Base-by-base conservation (phyloP, 2,329 filamentous ascomycete species). In the Trichoderma endophyticum region DNA sequence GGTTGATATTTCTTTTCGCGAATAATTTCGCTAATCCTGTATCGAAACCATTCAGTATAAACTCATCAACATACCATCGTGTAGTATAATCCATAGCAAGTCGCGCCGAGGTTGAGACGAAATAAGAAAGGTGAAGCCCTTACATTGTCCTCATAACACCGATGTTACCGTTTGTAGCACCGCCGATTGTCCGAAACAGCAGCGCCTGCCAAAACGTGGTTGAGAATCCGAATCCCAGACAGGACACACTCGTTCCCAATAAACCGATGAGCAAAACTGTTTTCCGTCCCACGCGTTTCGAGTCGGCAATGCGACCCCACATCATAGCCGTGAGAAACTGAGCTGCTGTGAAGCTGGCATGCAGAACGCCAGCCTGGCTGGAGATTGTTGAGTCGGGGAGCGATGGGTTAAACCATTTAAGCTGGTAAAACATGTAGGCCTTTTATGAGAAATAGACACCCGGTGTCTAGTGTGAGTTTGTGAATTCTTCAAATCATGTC, bases 361-460 rank as follows among this genome's bases (percentile, higher is more conserved):
- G 90, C 28, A 97, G 84, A 3, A 97, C 83, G 51, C 94, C 94
- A 1, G 92, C 92, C 79, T 96, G 93, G 24, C 87, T 86, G 0
- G 94, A 89, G 75, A 97, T 94, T 2, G 87, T 89, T 28, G 92
- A 86, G 75, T 87, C 83, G 0, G 88, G 81, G 15, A 88, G 82
- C 11, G 77, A 81, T 0, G 85, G 82, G 72, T 88, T 83, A 76
- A 97, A 95, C 72, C 91, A 95, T 76, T 89, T 90, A n/a, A 97
- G 87, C 80, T 96, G 93, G 81, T 95, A 97, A 82, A 93, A 97
- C 85, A 97, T 90, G 81, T 97, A 97, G 2, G 92, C 88, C 81
- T 92, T 83, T 65, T 28, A 24, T 21, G n/a, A 34, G 56, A 30
- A 24, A 24, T 48, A 57, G 34, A 18, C 57, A 61, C 8, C 0